Conservation (phyloP, 1,284 basidiomycete species). For the Naganishia sp. region DNA sequence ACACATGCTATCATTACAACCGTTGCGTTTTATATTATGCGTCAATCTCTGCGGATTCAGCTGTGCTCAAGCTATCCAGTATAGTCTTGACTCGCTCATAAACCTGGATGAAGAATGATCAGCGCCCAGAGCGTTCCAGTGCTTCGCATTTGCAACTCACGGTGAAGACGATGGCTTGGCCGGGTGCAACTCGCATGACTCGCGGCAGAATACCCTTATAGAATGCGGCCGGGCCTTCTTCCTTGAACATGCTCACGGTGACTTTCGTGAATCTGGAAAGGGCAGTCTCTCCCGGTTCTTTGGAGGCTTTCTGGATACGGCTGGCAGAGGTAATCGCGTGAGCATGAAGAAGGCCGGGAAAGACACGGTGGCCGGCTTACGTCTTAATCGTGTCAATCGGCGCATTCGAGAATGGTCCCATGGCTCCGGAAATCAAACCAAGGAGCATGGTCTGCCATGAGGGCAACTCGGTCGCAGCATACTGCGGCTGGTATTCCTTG, state of each 20-base stretch:
- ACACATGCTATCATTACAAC: neutral
- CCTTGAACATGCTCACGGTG: slow-evolving; percentile 85
- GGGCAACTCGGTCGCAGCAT: slow-evolving; percentile 65
- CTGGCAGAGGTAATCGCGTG: slow-evolving; percentile 30
- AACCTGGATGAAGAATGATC: slow-evolving; percentile 61
- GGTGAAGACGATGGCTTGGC: slow-evolving; percentile 62
- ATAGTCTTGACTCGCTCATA: slow-evolving; percentile 77
- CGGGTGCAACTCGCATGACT: slow-evolving; percentile 93
- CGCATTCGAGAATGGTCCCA: slow-evolving; percentile 95
- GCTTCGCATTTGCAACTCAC: slow-evolving; percentile 39
- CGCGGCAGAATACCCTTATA: slow-evolving; percentile 98
- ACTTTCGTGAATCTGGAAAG: slow-evolving; percentile 72
- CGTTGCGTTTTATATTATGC: neutral
- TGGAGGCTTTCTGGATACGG: slow-evolving; percentile 74
- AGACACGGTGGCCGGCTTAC: slow-evolving; percentile 45
- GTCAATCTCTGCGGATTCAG: slow-evolving; percentile 14
- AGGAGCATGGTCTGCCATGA: slow-evolving; percentile 94
- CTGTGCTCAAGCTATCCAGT: slow-evolving; percentile 64
- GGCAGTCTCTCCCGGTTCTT: slow-evolving; percentile 74
- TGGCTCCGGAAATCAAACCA: slow-evolving; percentile 92
- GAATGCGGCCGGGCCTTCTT: slow-evolving; percentile 86
- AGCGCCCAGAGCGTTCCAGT: neutral
- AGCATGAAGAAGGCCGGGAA: slow-evolving; percentile 42
- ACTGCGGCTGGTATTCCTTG: slow-evolving; percentile 72
- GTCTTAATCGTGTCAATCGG: slow-evolving; percentile 99